Percentiles rank a stretch among this genome's conserved stretches.
Conservation (phyloP, 331 rosid genomes). For the Quercus lobata region DNA sequence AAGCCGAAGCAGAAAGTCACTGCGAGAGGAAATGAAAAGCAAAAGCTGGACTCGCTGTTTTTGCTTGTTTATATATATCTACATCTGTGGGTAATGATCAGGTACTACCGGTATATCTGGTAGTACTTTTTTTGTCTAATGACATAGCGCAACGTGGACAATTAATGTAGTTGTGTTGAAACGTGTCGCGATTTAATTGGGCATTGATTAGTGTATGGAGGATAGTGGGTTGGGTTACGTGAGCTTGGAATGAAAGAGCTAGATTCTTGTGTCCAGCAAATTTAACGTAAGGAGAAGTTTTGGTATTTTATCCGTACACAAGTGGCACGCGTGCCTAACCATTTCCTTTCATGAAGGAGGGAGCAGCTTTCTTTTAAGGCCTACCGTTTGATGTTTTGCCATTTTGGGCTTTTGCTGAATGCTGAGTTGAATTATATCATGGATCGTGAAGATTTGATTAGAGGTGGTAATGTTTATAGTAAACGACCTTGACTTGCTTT, state of each 20-base stretch:
- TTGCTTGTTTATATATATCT: not conserved
- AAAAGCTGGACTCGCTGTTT: not conserved
- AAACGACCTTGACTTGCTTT: too few relatives aligned
- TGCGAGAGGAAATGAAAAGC: too few relatives aligned
- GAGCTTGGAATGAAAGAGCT: not conserved
- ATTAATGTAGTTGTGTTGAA: not conserved
- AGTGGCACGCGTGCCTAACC: too few relatives aligned
- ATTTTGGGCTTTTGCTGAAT: too few relatives aligned
- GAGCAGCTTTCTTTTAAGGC: too few relatives aligned
- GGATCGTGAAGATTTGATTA: too few relatives aligned
- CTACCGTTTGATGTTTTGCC: too few relatives aligned
- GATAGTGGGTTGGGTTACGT: not conserved
- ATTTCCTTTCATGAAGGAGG: too few relatives aligned
- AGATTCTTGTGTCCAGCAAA: not conserved
- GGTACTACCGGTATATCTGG: not conserved
- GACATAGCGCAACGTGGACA: not conserved
- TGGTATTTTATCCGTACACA: too few relatives aligned
- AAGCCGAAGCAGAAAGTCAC: conserved; percentile 2
- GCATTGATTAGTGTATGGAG: not conserved
- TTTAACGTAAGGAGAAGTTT: too few relatives aligned
- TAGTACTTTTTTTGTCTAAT: not conserved
- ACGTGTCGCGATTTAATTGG: not conserved
- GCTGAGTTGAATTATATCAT: too few relatives aligned
- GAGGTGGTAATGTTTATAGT: too few relatives aligned
- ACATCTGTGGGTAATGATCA: not conserved